These are phyloP conservation scores for Rhipidocladum racemiflorum DNA, from an alignment of 176 grass and related monocot species.

Conservation along the genomic window DNA sequence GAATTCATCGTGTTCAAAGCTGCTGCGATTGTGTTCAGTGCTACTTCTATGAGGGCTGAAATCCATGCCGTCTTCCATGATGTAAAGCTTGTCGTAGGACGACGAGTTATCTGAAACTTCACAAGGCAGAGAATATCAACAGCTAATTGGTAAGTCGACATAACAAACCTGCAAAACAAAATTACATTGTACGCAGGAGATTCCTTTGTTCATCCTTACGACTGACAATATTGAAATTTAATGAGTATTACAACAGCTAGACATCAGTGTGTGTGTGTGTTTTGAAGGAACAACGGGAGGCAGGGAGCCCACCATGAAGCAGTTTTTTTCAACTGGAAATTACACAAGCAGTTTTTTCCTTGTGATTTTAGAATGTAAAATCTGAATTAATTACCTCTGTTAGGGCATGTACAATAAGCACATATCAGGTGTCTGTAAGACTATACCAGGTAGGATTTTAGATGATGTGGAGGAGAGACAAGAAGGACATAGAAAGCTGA, in stretches of 20 bases:
- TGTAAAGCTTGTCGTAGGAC: not conserved
- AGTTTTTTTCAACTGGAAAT: not conserved
- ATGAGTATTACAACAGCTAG: not conserved
- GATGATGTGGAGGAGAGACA: no score
- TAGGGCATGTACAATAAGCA: no score
- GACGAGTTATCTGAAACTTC: conserved; percentile 32
- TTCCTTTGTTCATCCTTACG: not conserved
- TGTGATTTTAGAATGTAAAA: not conserved
- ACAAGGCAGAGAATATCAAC: conserved; percentile 11
- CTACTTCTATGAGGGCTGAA: conserved; percentile 50
- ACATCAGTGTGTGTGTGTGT: not conserved
- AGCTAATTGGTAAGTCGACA: not conserved
- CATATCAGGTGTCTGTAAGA: no score
- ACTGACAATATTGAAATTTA: not conserved
- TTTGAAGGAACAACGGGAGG: no score
- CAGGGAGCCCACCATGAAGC: not conserved
- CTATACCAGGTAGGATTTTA: no score
- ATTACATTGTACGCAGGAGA: not conserved
- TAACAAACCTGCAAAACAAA: not conserved
- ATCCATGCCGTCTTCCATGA: conserved; percentile 49
- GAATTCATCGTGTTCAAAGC: conserved; percentile 37
- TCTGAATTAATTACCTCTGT: not conserved
- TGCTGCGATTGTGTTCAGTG: not conserved
- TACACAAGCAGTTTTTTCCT: not conserved
- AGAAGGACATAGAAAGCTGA: no score